These are phyloP conservation scores for Kernera saxatilis DNA, from an alignment of 345 rosid genomes.

Conservation along the genomic window DNA sequence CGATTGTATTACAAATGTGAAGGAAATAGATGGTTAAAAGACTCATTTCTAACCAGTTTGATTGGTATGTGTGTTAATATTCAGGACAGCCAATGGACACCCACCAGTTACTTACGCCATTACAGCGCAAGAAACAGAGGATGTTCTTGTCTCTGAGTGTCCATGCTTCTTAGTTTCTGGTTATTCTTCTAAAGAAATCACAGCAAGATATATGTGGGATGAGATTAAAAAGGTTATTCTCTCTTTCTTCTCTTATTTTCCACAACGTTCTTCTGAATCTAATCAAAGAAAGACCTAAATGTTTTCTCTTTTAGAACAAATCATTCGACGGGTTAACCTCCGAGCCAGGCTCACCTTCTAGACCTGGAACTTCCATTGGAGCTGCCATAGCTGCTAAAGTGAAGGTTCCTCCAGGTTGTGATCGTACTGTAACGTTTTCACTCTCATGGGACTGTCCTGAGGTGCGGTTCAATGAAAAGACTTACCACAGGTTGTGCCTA, in stretches of 20 bases:
- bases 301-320: slow-evolving; percentile 39
- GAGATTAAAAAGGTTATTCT: slow-evolving; percentile 58
- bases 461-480: slow-evolving; percentile 50
- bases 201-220: slow-evolving; percentile 68
- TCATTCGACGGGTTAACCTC: slow-evolving; percentile 44
- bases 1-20: too few species aligned
- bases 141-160: slow-evolving; percentile 49
- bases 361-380: slow-evolving; percentile 71
- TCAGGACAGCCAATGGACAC: slow-evolving; percentile 56
- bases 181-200: slow-evolving; percentile 31
- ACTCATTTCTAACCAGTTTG: neutral
- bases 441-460: slow-evolving; percentile 90
- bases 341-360: slow-evolving; percentile 39
- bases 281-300: neutral
- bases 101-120: slow-evolving; percentile 52
- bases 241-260: neutral
- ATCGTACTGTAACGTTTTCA: slow-evolving; percentile 63
- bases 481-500: slow-evolving; percentile 58
- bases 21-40: too few species aligned
- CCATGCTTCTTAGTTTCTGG: slow-evolving; percentile 57
- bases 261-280: neutral
- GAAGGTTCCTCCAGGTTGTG: slow-evolving; percentile 51
- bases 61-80: too few species aligned
- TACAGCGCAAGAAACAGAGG: slow-evolving; percentile 48
- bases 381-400: slow-evolving; percentile 71